phyloP scores from a whole-genome alignment of 1,284 basidiomycete species.

The Salmacisia buchloeana region DNA sequence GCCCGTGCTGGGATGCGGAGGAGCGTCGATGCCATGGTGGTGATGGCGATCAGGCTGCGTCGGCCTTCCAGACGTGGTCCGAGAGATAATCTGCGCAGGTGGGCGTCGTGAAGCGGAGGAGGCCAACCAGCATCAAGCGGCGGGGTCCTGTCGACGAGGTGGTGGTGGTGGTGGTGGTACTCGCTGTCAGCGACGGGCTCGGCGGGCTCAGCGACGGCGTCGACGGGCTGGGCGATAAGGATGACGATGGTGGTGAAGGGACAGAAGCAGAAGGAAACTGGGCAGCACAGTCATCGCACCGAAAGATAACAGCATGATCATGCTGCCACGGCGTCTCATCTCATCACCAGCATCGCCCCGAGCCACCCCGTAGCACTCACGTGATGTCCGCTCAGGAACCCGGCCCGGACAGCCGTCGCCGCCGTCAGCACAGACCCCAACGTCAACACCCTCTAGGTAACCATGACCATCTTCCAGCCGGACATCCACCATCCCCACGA shows the following conservation, averaged over 20 bases:
- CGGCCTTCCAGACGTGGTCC: conserved; percentile 4
- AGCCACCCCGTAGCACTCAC: too few species aligned
- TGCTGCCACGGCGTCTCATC: background rate
- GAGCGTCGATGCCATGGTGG: background rate
- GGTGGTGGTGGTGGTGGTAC: background rate
- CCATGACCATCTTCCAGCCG: background rate
- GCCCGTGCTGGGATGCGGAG: conserved; percentile 2
- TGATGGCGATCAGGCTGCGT: background rate
- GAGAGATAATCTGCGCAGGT: conserved; percentile 3
- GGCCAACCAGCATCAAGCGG: conserved; percentile 49
- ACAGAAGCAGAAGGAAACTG: background rate
- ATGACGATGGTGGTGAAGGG: background rate
- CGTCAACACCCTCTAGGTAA: too few species aligned
- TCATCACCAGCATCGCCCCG: too few species aligned
- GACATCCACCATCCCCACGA: too few species aligned
- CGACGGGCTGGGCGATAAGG: background rate
- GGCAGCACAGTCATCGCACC: background rate
- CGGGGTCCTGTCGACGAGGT: background rate
- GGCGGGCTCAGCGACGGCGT: too few species aligned
- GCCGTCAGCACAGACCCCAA: too few species aligned
- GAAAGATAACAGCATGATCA: too few species aligned
- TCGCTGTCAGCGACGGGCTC: too few species aligned
- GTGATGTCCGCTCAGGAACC: too few species aligned
- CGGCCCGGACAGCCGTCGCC: too few species aligned
- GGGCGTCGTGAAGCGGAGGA: conserved; percentile 60